These are phyloP conservation scores for Pyrenophora seminiperda DNA, from an alignment of 2,329 filamentous ascomycete species.

Conservation along the genomic window DNA sequence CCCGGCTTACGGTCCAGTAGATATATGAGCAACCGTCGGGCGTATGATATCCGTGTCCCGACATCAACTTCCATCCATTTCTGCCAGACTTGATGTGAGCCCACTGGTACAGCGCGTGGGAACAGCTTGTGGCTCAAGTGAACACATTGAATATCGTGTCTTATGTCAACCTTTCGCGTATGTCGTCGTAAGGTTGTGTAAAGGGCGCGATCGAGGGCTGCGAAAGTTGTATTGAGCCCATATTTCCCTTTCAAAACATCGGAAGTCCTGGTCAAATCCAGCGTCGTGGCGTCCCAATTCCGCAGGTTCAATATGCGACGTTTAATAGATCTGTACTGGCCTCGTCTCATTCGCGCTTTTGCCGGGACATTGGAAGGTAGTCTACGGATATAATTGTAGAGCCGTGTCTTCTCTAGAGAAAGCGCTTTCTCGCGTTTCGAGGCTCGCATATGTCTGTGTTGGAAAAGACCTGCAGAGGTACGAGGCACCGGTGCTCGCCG, in stretches of 20 bases:
- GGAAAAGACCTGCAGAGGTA: slow-evolving; percentile 1
- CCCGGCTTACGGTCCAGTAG: slow-evolving; percentile 34
- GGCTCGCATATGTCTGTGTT: slow-evolving; percentile 2
- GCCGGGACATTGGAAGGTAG: slow-evolving; percentile 1
- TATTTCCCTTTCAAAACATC: background rate
- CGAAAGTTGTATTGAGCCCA: slow-evolving; percentile 27
- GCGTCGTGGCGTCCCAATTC: slow-evolving; percentile 11
- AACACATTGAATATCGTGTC: slow-evolving; percentile 26
- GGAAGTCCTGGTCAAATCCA: slow-evolving; percentile 14
- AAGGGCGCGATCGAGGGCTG: slow-evolving; percentile 31
- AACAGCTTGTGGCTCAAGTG: slow-evolving; percentile 21
- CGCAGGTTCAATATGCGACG: slow-evolving; percentile 32
- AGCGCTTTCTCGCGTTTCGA: slow-evolving; percentile 10
- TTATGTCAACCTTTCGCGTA: slow-evolving; percentile 24
- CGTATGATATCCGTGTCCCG: slow-evolving; percentile 18
- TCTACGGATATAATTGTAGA: slow-evolving; percentile 16
- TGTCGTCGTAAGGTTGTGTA: slow-evolving; percentile 25
- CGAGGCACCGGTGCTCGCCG: background rate
- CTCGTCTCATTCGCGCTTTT: slow-evolving; percentile 14
- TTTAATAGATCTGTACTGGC: slow-evolving; percentile 37
- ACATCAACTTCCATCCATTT: slow-evolving; percentile 30
- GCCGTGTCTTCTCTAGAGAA: slow-evolving; percentile 10
- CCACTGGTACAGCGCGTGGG: slow-evolving; percentile 1
- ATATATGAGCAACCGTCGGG: slow-evolving; percentile 35
- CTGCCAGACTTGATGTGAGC: slow-evolving; percentile 16